Base-by-base conservation (phyloP, 192 early-diverging fungal genomes). In the Umbelopsis sp. region DNA sequence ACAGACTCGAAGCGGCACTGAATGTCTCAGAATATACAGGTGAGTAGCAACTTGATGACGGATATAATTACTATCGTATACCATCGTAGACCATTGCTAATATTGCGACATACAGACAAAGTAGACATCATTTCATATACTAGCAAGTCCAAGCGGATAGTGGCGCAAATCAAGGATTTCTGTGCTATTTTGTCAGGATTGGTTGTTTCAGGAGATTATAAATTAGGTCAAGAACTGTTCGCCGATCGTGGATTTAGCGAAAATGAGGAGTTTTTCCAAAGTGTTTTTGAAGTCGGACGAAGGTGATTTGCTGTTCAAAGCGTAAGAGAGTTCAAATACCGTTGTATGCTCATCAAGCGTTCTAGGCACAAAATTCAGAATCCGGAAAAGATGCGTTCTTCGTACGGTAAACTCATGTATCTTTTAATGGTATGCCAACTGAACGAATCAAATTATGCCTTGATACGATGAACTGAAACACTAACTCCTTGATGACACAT, bases 361-460 rank as follows among this genome's bases (percentile, higher is more conserved):
- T 41, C 5, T 66, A 80, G 78, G 12, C 90, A 94, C 80, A 95
- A 95, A 80, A 92, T 94, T 69, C 92, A 91, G 91, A 93, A 95
- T 74, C 97, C 97, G 0, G 97, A 99, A 77, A 95, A 96, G 79
- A 97, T 99, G 95, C 85, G 97, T 37, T 85, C 86, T 52, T 91
- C 91, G 20, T 99, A 99, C 78, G 97, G 97, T 46, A 99, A 99
- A 74, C 81, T 99, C 41, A 90, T 98, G 84, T 97, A 97, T 77
- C 72, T 99, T 82, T 83, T 99, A 53, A 87, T 87, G 88, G 84
- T 85, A 76, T 45, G 35, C 22, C 18, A 44, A 8, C 3, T n/a
- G 51, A 22, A 23, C 51, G 4, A 50, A 52, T 23, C 22, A 25
- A 25, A 22, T 6, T 6, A 41, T 10, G 37, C 7, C 37, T 4